Conservation (phyloP, 441 rosid genomes). For the Pelargonium citronellum region DNA sequence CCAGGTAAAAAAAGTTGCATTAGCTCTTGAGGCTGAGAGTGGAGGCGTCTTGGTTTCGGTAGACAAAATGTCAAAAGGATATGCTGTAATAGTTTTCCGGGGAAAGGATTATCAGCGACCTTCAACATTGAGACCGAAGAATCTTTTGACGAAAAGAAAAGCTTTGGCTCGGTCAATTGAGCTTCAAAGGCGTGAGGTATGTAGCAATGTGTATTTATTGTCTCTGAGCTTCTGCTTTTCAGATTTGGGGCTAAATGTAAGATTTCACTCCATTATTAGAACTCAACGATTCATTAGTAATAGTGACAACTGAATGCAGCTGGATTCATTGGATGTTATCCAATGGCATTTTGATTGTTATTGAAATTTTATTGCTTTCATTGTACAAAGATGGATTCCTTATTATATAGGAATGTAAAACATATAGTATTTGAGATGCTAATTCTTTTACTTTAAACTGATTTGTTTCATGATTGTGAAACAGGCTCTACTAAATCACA, state of each 20-base stretch:
- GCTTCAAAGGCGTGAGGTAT: constrained; percentile 60
- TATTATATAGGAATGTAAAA: neutral
- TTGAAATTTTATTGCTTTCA: no score
- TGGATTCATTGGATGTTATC: neutral
- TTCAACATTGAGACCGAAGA: constrained; percentile 67
- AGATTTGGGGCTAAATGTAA: neutral
- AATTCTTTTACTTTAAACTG: neutral
- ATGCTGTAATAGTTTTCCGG: constrained; percentile 72
- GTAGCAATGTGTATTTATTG: constrained; percentile 1
- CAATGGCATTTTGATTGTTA: neutral
- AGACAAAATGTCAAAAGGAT: constrained; percentile 86
- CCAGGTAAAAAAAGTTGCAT: constrained; percentile 68
- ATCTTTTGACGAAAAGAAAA: constrained; percentile 89
- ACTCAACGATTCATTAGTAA: neutral
- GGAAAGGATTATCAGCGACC: constrained; percentile 88
- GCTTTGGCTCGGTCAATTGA: constrained; percentile 95
- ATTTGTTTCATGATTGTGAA: constrained; percentile 11
- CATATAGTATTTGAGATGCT: neutral
- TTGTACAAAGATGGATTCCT: no score
- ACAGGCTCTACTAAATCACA: constrained; percentile 78
- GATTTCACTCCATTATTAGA: neutral
- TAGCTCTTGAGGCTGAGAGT: constrained; percentile 95
- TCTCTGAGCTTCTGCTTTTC: neutral
- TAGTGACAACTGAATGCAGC: neutral
- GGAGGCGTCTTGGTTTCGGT: constrained; percentile 91